Evolutionary conservation across 768 basidiomycete genomes (phyloP).

Genomic region (Leccinum imitatum): DNA sequence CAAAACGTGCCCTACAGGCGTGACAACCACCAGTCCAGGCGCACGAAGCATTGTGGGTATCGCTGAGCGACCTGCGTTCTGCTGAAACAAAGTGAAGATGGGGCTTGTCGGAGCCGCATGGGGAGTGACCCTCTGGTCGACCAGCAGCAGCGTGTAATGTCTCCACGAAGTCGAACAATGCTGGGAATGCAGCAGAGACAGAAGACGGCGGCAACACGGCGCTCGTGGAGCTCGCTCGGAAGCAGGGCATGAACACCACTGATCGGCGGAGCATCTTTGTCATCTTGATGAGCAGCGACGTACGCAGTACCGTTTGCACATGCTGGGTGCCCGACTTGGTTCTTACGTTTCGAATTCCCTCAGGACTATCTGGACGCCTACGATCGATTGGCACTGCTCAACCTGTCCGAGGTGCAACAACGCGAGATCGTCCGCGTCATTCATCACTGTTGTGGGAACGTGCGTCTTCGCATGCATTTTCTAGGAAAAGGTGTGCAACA

Average conservation of each 20-base stretch:
- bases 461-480: conserved; percentile 35
- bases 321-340: not conserved
- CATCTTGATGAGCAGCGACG: conserved; percentile 94
- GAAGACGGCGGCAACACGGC: conserved; percentile 37
- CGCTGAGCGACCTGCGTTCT: conserved; percentile 79
- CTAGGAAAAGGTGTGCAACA: conserved; percentile 87
- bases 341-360: not conserved
- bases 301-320: conserved; percentile 37
- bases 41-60: conserved; percentile 84
- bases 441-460: conserved; percentile 90
- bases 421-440: conserved; percentile 93
- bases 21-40: conserved; percentile 81
- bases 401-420: conserved; percentile 86
- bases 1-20: conserved; percentile 79
- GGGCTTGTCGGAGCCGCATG: conserved; percentile 98
- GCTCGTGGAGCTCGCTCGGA: conserved; percentile 78
- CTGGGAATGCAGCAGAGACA: conserved; percentile 27
- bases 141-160: conserved; percentile 44
- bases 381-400: conserved; percentile 81
- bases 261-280: conserved; percentile 89
- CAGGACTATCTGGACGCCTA: conserved; percentile 98
- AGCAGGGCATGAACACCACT: conserved; percentile 99
- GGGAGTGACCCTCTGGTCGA: conserved; percentile 88
- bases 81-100: conserved; percentile 91
- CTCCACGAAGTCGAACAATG: conserved; percentile 20